Evolutionary conservation across 352 stramenopile genomes (phyloP).

Genomic region (Phytophthora sp.): DNA sequence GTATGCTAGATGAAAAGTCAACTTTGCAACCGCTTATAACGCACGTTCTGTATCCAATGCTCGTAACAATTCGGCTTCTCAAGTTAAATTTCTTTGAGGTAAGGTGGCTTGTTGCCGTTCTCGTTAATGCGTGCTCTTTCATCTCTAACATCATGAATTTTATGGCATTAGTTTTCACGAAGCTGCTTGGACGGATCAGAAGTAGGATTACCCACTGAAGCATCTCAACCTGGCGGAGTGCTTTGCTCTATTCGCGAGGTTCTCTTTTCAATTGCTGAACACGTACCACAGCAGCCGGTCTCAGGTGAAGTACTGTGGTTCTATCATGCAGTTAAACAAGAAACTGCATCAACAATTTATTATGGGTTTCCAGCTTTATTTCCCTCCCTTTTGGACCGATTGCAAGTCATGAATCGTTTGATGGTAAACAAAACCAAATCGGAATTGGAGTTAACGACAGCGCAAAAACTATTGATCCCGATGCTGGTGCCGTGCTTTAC

Average conservation of each 20-base stretch:
- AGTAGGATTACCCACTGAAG: constrained; percentile 46
- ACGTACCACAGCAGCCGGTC: constrained; percentile 30
- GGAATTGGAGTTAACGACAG: constrained; percentile 33
- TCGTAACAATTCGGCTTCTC: constrained; percentile 74
- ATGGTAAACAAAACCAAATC: constrained; percentile 46
- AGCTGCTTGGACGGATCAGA: constrained; percentile 69
- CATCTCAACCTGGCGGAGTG: constrained; percentile 47
- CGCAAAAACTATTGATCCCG: constrained; percentile 70
- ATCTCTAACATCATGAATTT: too few relatives aligned
- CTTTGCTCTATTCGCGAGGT: constrained; percentile 63
- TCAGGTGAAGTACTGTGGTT: constrained; percentile 67
- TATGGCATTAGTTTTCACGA: constrained; percentile 75
- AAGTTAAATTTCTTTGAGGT: constrained; percentile 92
- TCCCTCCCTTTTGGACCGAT: constrained; percentile 74
- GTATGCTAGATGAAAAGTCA: constrained; percentile 16
- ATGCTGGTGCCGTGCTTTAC: constrained; percentile 88
- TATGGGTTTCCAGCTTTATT: constrained; percentile 84
- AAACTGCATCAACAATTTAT: constrained; percentile 79
- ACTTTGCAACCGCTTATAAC: constrained; percentile 20
- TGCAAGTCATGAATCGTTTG: constrained; percentile 84
- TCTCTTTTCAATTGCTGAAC: constrained; percentile 76
- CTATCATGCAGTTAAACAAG: constrained; percentile 81
- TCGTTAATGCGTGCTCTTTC: too few relatives aligned
- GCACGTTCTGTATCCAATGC: constrained; percentile 71
- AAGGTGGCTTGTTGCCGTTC: background rate